A percentile compares a stretch with the other conserved stretches of the same genome.
Conservation (phyloP, 1,284 basidiomycete genomes). For the Megacollybia platyphylla region DNA sequence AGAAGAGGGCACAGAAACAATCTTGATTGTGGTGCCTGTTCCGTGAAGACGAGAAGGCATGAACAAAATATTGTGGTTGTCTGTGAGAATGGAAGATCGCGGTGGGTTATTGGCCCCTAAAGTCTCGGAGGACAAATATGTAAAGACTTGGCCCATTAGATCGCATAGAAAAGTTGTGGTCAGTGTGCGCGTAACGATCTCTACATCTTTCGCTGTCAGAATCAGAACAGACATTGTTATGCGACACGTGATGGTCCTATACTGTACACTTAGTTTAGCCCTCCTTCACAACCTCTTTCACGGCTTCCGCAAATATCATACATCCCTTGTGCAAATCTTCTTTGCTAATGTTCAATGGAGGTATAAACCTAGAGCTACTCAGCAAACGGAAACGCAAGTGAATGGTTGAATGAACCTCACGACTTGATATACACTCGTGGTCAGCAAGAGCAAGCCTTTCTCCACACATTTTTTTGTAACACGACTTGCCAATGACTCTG, state of each 20-base stretch:
- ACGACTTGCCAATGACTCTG: constrained; percentile 58
- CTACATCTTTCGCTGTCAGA: constrained; percentile 38
- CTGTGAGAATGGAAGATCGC: constrained; percentile 31
- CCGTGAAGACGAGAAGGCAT: constrained; percentile 53
- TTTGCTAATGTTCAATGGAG: constrained; percentile 28
- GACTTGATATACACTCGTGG: constrained; percentile 71
- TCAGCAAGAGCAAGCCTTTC: constrained; percentile 72
- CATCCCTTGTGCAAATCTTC: constrained; percentile 28
- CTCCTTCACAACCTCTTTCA: constrained; percentile 27
- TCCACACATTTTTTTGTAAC: constrained; percentile 75
- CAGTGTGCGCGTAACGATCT: constrained; percentile 26
- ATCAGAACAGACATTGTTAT: constrained; percentile 32
- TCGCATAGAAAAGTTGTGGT: constrained; percentile 29
- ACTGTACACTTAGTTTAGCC: constrained; percentile 12
- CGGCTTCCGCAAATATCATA: constrained; percentile 28
- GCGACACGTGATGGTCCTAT: background rate
- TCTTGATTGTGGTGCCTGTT: constrained; percentile 46
- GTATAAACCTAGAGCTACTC: constrained; percentile 15
- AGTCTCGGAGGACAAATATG: constrained; percentile 15
- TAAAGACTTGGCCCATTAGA: constrained; percentile 46
- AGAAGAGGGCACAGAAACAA: constrained; percentile 52
- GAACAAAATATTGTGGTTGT: constrained; percentile 45
- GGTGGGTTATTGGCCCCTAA: constrained; percentile 29
- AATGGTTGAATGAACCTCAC: constrained; percentile 60
- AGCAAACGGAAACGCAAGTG: background rate